Evolutionary conservation across 371 early-diverging fungal species (phyloP).

Genomic region (Mortierella sp.): DNA sequence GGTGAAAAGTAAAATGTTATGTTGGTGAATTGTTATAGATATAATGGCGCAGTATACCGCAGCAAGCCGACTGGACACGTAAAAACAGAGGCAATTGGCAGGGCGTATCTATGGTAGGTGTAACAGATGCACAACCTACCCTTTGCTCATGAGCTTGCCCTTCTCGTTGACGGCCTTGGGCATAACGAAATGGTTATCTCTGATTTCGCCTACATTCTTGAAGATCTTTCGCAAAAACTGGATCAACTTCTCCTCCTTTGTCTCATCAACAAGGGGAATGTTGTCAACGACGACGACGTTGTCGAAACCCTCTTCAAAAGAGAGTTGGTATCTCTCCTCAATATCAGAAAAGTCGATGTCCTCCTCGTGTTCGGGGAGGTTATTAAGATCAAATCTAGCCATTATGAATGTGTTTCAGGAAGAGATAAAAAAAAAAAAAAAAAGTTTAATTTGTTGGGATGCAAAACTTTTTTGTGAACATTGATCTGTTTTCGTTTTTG

Average conservation of each 20-base stretch:
- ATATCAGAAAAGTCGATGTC: constrained; percentile 93
- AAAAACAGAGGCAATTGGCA: too few relatives aligned
- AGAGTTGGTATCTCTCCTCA: constrained; percentile 80
- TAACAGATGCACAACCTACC: constrained; percentile 59
- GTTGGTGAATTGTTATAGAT: too few relatives aligned
- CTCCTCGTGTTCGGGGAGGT: constrained; percentile 73
- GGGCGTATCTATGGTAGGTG: neutral
- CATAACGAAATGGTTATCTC: constrained; percentile 88
- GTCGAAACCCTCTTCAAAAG: constrained; percentile 82
- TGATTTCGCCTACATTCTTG: constrained; percentile 83
- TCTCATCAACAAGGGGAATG: constrained; percentile 89
- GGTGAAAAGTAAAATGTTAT: neutral
- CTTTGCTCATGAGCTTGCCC: constrained; percentile 84
- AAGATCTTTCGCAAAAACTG: constrained; percentile 86
- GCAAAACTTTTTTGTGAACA: too few relatives aligned
- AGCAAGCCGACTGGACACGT: neutral
- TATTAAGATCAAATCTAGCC: constrained; percentile 63
- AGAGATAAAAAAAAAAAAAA: neutral
- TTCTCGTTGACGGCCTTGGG: constrained; percentile 82
- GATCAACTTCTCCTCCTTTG: constrained; percentile 88
- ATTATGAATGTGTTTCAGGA: constrained; percentile 13
- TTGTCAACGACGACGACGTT: constrained; percentile 93
- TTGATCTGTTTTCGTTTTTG: too few relatives aligned
- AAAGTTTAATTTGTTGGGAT: neutral
- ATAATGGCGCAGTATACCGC: too few relatives aligned